Evolutionary conservation across 2,329 filamentous ascomycete genomes (phyloP).

Genomic region (Aspergillus piperis): DNA sequence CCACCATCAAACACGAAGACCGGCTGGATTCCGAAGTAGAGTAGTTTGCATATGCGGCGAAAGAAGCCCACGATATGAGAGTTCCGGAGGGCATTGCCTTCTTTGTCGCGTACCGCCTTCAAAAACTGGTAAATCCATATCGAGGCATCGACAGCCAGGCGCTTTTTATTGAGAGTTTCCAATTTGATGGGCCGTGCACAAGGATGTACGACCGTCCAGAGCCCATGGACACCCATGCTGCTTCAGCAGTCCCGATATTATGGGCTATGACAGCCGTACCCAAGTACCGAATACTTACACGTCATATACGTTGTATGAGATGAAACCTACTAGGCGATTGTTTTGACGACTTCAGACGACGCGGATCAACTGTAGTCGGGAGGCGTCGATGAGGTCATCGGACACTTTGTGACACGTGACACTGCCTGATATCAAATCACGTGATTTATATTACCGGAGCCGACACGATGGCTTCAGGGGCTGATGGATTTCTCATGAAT

Average conservation of each 20-base stretch:
- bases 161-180: conserved; percentile 92
- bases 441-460: too few species aligned
- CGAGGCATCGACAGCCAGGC: conserved; percentile 93
- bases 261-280: not conserved
- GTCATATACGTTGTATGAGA: not conserved
- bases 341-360: too few species aligned
- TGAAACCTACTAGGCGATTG: too few species aligned
- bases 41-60: conserved; percentile 92
- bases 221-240: conserved; percentile 91
- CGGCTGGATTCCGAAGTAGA: conserved; percentile 94
- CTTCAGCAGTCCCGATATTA: conserved; percentile 9
- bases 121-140: conserved; percentile 99
- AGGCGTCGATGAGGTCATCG: too few species aligned
- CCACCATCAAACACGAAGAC: conserved; percentile 99
- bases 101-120: conserved; percentile 97
- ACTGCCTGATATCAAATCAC: too few species aligned
- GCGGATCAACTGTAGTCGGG: too few species aligned
- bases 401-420: too few species aligned
- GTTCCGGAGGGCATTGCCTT: conserved; percentile 94
- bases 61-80: conserved; percentile 98
- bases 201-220: conserved; percentile 95
- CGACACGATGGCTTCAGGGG: too few species aligned
- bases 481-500: too few species aligned
- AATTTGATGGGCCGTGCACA: conserved; percentile 95
- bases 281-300: not conserved